Evolutionary conservation across 192 early-diverging fungal species (phyloP).

Genomic region (Coemansia sp.): DNA sequence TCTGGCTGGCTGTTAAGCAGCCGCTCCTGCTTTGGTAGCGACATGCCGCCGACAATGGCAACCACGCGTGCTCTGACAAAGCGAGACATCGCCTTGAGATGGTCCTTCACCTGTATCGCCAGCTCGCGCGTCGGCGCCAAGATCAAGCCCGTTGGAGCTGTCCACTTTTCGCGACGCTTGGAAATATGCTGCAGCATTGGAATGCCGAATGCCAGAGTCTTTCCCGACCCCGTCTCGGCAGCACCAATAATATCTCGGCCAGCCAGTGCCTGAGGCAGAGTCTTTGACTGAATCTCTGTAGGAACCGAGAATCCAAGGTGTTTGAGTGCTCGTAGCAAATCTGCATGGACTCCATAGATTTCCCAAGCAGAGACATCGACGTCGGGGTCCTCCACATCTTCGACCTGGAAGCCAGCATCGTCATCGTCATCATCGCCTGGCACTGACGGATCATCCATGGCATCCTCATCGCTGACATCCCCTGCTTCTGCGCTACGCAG

Average conservation of each 20-base stretch:
- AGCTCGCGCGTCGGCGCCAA: slow-evolving; percentile 93
- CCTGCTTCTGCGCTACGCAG: slow-evolving; percentile 17
- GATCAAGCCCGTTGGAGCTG: slow-evolving; percentile 61
- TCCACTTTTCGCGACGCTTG: slow-evolving; percentile 38
- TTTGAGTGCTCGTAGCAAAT: slow-evolving; percentile 66
- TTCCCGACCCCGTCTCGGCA: slow-evolving; percentile 93
- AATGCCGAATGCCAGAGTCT: slow-evolving; percentile 94
- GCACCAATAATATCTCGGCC: slow-evolving; percentile 87
- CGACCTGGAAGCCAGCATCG: slow-evolving; percentile 4
- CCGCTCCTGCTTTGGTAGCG: slow-evolving; percentile 85
- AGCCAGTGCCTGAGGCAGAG: slow-evolving; percentile 67
- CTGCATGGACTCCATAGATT: slow-evolving; percentile 55
- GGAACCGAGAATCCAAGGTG: slow-evolving; percentile 72
- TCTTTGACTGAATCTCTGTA: slow-evolving; percentile 83
- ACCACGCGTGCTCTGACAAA: slow-evolving; percentile 59
- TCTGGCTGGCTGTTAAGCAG: slow-evolving; percentile 64
- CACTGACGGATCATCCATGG: slow-evolving; percentile 9
- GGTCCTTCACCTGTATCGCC: slow-evolving; percentile 90
- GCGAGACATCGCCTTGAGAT: slow-evolving; percentile 60
- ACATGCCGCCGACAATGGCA: slow-evolving; percentile 92
- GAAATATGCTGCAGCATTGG: slow-evolving; percentile 80
- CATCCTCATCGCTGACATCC: slow-evolving; percentile 14
- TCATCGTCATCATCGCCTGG: slow-evolving; percentile 14
- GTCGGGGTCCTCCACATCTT: slow-evolving; percentile 35
- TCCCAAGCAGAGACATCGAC: slow-evolving; percentile 76